Percentiles rank a stretch among this genome's conserved stretches.
Evolutionary conservation across 495 filamentous ascomycete species (phyloP).

Genomic region (Xylaria bambusicola): DNA sequence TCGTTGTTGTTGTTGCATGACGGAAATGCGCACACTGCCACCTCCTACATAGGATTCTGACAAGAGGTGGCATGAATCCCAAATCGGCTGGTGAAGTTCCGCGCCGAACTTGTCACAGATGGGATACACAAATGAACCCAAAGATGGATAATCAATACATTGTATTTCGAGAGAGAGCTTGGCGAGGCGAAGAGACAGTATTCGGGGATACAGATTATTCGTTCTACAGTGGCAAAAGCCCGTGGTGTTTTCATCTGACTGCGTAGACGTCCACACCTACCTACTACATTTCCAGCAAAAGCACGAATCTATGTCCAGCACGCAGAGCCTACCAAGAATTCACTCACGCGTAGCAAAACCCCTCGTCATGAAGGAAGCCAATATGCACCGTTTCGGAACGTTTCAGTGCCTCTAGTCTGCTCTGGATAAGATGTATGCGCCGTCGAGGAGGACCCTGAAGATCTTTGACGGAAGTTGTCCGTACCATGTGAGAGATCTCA

Average conservation of each 20-base stretch:
- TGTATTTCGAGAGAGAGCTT: too few relatives aligned
- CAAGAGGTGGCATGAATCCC: conserved; percentile 9
- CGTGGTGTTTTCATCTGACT: conserved; percentile 10
- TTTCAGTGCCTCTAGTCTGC: too few relatives aligned
- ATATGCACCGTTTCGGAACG: conserved; percentile 1
- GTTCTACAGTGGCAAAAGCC: conserved; percentile 5
- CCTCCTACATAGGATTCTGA: conserved; percentile 13
- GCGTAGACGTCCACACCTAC: background rate
- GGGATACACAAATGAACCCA: background rate
- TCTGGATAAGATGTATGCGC: background rate
- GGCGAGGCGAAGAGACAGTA: conserved; percentile 2
- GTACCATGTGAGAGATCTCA: conserved; percentile 14
- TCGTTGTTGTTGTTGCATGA: too few relatives aligned
- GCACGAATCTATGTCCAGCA: background rate
- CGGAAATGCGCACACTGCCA: conserved; percentile 9
- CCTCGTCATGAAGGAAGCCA: background rate
- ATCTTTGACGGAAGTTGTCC: conserved; percentile 6
- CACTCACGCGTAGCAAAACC: too few relatives aligned
- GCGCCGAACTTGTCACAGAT: conserved; percentile 9
- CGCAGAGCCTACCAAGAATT: background rate
- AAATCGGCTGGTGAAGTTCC: conserved; percentile 4
- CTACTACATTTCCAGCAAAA: background rate
- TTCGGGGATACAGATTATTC: background rate
- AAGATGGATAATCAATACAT: too few relatives aligned
- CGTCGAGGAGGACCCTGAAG: conserved; percentile 19